These are phyloP conservation scores for Ceratobasidium sp. DNA, from an alignment of 1,284 basidiomycete species.

Conservation along the genomic window DNA sequence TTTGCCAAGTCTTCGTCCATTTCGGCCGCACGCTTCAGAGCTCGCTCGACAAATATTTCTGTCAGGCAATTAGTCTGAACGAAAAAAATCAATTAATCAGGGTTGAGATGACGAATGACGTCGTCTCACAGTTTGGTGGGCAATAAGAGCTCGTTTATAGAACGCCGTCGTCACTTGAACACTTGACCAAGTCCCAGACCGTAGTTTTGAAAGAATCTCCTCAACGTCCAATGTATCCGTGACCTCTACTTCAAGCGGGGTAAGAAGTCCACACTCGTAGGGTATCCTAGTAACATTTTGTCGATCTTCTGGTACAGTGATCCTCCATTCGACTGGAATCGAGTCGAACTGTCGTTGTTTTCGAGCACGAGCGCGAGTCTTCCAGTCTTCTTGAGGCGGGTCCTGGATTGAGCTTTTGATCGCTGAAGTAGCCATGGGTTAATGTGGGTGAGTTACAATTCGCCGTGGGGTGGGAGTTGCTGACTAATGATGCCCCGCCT, in stretches of 20 bases:
- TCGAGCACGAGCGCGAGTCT: conserved; percentile 67
- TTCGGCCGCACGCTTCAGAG: conserved; percentile 57
- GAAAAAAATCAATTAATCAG: conserved; percentile 1
- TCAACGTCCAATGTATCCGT: conserved; percentile 68
- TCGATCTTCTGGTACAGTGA: conserved; percentile 61
- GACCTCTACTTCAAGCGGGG: conserved; percentile 72
- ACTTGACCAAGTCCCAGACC: conserved; percentile 68
- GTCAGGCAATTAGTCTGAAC: conserved; percentile 64
- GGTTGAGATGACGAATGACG: too few relatives aligned
- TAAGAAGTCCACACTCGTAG: conserved; percentile 70
- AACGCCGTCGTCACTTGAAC: conserved; percentile 80
- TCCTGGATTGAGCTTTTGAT: too few relatives aligned
- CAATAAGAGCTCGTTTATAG: conserved; percentile 82
- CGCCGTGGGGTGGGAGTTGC: too few relatives aligned
- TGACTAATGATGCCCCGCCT: too few relatives aligned
- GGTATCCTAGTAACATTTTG: conserved; percentile 72
- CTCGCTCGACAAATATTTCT: conserved; percentile 61
- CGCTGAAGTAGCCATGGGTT: too few relatives aligned
- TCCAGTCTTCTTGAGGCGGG: conserved; percentile 59
- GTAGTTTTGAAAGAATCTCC: conserved; percentile 66
- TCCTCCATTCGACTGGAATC: conserved; percentile 73
- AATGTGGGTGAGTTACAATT: too few relatives aligned
- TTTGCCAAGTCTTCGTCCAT: conserved; percentile 58
- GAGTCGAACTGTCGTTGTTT: conserved; percentile 65
- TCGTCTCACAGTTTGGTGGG: conserved; percentile 80